Evolutionary conservation across 257 asterid species (phyloP).

Genomic region (Solanum rostratum): DNA sequence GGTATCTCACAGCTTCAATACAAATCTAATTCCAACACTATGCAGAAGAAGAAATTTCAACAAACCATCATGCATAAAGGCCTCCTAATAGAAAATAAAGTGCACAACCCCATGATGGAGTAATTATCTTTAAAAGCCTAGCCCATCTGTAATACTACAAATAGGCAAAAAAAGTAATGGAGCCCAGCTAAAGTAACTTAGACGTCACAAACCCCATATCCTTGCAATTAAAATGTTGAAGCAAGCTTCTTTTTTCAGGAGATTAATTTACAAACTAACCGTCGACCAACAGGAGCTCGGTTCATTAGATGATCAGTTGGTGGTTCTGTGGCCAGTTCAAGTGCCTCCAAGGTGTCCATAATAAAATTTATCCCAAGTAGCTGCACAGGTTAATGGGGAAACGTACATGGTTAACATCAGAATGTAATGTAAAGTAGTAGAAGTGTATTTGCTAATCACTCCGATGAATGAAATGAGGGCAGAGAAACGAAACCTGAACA

Average conservation of each 20-base stretch:
- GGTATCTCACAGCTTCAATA: background rate
- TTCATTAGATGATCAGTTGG: slow-evolving; percentile 94
- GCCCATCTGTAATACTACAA: background rate
- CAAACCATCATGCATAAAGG: background rate
- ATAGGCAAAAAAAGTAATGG: background rate
- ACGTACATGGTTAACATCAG: background rate
- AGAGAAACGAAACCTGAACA: slow-evolving; percentile 57
- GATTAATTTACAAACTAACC: slow-evolving; percentile 30
- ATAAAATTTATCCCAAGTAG: slow-evolving; percentile 98
- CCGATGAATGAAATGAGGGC: background rate
- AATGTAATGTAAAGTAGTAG: background rate
- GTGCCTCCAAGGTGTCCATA: slow-evolving; percentile 98
- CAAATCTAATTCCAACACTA: background rate
- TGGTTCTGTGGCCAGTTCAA: slow-evolving; percentile 92
- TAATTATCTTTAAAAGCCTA: background rate
- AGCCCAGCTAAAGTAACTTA: background rate
- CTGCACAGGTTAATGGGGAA: slow-evolving; percentile 26
- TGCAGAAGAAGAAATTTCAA: background rate
- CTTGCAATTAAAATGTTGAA: background rate
- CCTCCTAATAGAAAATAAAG: background rate
- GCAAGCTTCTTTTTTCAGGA: background rate
- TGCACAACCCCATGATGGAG: too few relatives aligned
- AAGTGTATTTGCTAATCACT: background rate
- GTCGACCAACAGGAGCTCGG: slow-evolving; percentile 89
- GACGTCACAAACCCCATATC: background rate